Percentiles rank a stretch among this genome's conserved stretches.
Evolutionary conservation across 805 yeast species (phyloP).

Genomic region (Cyberlindnera amylophila): DNA sequence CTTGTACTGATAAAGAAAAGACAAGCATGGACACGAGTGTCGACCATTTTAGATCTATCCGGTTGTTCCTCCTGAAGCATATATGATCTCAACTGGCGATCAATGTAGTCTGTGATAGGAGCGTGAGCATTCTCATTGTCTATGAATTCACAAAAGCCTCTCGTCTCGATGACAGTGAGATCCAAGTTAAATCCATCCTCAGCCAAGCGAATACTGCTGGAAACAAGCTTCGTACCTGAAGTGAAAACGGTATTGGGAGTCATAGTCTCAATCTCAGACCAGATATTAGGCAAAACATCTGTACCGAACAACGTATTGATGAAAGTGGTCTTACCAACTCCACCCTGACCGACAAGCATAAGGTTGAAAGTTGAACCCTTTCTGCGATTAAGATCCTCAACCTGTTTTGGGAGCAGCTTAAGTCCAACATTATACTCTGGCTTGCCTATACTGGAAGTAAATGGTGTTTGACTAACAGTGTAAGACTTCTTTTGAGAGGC

Average conservation of each 20-base stretch:
- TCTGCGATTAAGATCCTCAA: constrained; percentile 32
- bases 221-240: constrained; percentile 30
- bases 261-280: constrained; percentile 38
- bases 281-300: constrained; percentile 35
- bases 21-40: constrained; percentile 79
- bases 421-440: constrained; percentile 25
- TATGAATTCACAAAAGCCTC: constrained; percentile 70
- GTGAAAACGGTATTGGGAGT: constrained; percentile 34
- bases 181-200: constrained; percentile 59
- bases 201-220: constrained; percentile 46
- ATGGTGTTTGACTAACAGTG: not conserved
- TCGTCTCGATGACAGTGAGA: constrained; percentile 67
- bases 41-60: constrained; percentile 46
- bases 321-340: constrained; percentile 79
- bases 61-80: constrained; percentile 81
- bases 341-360: constrained; percentile 84
- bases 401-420: constrained; percentile 28
- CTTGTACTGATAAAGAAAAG: constrained; percentile 76
- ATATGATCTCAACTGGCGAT: constrained; percentile 66
- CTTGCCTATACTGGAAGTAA: constrained; percentile 2
- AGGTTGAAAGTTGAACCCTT: constrained; percentile 74
- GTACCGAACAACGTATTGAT: constrained; percentile 75
- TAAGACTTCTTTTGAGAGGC: not conserved
- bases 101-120: constrained; percentile 68
- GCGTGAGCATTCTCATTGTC: constrained; percentile 66